Evolutionary conservation across 345 rosid genomes (phyloP), one percentile per base, ranked within the genome.

Genomic region (Eucalyptus tenuipes): DNA sequence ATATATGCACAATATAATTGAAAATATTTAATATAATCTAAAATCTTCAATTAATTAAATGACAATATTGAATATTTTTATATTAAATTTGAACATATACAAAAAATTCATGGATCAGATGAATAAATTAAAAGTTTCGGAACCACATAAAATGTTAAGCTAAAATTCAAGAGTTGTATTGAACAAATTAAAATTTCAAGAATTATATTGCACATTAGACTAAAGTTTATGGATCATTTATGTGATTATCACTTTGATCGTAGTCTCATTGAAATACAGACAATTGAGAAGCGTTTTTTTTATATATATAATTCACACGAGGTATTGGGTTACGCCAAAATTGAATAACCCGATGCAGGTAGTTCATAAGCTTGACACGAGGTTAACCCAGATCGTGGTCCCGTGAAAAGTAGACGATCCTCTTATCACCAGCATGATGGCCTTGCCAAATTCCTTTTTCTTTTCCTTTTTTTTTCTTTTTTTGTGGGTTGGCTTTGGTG

Each of bases 111-210:
- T 2, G 2, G 7, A 52, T 18, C 10, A 8, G 2, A 52, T 55
- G 0, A 55, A 24, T 24, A 55, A 55, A 55, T 55, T 55, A 55
- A 55, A 55, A 24, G 0, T 55, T 55, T 55, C 0, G 0, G 0
- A 2, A 2, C 6, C 5, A 22, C 0, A 24, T 24, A 2, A 49
- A 14, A 24, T 24, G 3, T 55, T 8, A 8, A 22, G 61, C 29
- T 24, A 55, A 55, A 24, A 3, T 55, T 55, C 0, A 55, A 24
- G 3, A 0, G 0, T 55, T 17, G 2, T 1, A 22, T 8, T 4
- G 0, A 2, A 55, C 1, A 55, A 24, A 55, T 55, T 24, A 55
- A 55, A 55, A 55, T 0, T 55, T 55, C 6, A 10, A 22, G 0
- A 2, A 22, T 0, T 4, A 55, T 24, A 24, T 24, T 24, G 4